phyloP scores from a whole-genome alignment of 2,329 filamentous ascomycete genomes.

The Cryphonectria naterciae region DNA sequence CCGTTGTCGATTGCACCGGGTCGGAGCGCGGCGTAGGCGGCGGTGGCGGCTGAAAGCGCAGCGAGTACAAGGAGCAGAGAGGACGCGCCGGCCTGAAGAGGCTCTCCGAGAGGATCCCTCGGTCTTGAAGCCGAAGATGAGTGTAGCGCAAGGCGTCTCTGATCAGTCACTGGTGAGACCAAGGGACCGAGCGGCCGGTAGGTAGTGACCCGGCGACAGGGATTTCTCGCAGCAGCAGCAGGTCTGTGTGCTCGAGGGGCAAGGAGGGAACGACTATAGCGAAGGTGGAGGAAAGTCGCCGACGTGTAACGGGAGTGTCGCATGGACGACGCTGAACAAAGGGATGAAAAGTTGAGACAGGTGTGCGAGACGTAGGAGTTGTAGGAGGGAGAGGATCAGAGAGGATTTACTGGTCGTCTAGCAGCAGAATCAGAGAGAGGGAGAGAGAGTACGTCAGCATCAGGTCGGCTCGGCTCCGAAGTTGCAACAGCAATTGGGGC shows the following conservation, averaged over 20 bases:
- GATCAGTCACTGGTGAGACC: not conserved
- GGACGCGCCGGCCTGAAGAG: conserved; percentile 26
- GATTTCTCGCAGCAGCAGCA: not conserved
- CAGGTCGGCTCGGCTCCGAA: not conserved
- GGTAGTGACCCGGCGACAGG: conserved; percentile 3
- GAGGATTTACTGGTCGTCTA: not conserved
- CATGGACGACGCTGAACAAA: conserved; percentile 18
- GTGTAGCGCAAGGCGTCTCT: not conserved
- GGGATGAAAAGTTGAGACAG: conserved; percentile 10
- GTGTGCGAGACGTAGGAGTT: conserved; percentile 7
- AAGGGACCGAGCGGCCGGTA: not conserved
- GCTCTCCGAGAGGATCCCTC: not conserved
- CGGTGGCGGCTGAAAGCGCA: conserved; percentile 10
- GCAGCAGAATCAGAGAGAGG: conserved; percentile 6
- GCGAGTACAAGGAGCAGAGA: conserved; percentile 14
- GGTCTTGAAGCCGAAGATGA: not conserved
- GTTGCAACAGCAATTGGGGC: conserved; percentile 3
- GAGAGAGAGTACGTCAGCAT: conserved; percentile 22
- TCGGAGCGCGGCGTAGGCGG: conserved; percentile 15
- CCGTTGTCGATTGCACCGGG: not conserved
- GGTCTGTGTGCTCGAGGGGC: conserved; percentile 13
- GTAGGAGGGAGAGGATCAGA: conserved; percentile 8
- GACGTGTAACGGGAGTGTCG: conserved; percentile 16
- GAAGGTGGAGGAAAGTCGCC: conserved; percentile 15
- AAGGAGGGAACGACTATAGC: conserved; percentile 7